Evolutionary conservation across 1,139 yeast genomes (phyloP).

Genomic region (Suhomyces maxii): DNA sequence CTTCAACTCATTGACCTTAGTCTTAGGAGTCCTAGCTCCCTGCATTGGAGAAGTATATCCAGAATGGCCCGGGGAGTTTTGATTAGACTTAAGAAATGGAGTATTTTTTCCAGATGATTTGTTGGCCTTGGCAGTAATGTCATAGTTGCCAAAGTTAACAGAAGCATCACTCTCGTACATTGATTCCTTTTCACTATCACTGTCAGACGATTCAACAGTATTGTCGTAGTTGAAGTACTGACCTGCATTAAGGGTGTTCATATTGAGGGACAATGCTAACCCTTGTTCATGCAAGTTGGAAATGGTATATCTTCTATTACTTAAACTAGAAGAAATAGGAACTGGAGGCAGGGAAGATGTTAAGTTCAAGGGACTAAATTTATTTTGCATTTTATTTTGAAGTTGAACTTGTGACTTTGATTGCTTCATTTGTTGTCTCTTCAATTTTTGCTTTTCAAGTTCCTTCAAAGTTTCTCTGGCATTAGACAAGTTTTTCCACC

Average conservation of each 20-base stretch:
- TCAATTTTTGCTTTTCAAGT: constrained; percentile 28
- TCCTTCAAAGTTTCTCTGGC: constrained; percentile 50
- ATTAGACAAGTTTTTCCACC: constrained; percentile 68
- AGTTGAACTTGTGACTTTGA: constrained; percentile 4
- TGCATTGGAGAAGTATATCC: neutral
- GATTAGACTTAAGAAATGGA: neutral
- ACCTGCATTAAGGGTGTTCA: constrained; percentile 52
- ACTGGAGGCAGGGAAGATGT: constrained; percentile 4
- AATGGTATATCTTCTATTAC: constrained; percentile 47
- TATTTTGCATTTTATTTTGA: neutral
- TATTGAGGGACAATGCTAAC: constrained; percentile 60
- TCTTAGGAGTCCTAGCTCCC: constrained; percentile 1
- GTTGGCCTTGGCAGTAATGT: neutral
- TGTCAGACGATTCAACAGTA: constrained; percentile 23
- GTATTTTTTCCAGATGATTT: neutral
- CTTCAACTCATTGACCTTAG: constrained; percentile 3
- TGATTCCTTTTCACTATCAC: constrained; percentile 32
- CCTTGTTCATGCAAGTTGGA: constrained; percentile 72
- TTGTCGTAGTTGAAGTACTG: constrained; percentile 28
- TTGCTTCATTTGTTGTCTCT: constrained; percentile 9
- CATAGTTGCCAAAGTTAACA: neutral
- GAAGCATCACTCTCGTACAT: constrained; percentile 14
- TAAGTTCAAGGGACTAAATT: constrained; percentile 30
- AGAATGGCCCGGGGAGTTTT: neutral
- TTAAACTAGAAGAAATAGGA: constrained; percentile 16